Evolutionary conservation across 2,329 filamentous ascomycete species (phyloP).

Genomic region (Trichophyton equinum): DNA sequence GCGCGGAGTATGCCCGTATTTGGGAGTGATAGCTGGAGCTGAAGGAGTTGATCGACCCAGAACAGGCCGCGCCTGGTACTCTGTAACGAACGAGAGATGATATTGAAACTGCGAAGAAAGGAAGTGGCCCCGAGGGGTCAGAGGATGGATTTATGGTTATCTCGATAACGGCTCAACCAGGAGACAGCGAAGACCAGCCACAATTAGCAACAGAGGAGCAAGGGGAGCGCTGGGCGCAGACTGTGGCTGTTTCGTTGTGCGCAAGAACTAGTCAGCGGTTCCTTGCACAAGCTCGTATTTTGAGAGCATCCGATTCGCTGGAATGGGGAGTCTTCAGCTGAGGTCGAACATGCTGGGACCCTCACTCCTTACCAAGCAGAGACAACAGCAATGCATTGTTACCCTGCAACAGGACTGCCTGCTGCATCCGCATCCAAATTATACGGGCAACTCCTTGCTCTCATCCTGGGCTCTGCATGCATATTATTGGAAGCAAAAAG

Average conservation of each 20-base stretch:
- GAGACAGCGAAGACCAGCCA: not conserved
- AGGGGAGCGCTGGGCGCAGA: not conserved
- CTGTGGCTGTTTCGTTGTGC: not conserved
- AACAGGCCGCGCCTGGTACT: not conserved
- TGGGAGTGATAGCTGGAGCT: not conserved
- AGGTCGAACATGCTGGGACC: not conserved
- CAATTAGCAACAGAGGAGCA: not conserved
- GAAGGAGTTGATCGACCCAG: not conserved
- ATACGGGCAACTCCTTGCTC: too few relatives aligned
- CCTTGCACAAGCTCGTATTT: not conserved
- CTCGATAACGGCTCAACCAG: not conserved
- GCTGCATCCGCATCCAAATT: too few relatives aligned
- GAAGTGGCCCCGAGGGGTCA: not conserved
- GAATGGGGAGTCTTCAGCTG: not conserved
- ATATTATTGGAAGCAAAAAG: too few relatives aligned
- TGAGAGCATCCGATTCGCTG: not conserved
- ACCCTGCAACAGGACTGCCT: too few relatives aligned
- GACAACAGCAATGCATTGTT: too few relatives aligned
- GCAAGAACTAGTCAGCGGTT: not conserved
- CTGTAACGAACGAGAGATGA: not conserved
- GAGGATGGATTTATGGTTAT: not conserved
- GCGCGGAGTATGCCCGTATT: not conserved
- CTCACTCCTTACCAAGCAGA: too few relatives aligned
- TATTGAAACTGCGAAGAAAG: not conserved
- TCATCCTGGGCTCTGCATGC: too few relatives aligned